phyloP scores from a whole-genome alignment of 768 basidiomycete species.

The Saitozyma podzolica region DNA sequence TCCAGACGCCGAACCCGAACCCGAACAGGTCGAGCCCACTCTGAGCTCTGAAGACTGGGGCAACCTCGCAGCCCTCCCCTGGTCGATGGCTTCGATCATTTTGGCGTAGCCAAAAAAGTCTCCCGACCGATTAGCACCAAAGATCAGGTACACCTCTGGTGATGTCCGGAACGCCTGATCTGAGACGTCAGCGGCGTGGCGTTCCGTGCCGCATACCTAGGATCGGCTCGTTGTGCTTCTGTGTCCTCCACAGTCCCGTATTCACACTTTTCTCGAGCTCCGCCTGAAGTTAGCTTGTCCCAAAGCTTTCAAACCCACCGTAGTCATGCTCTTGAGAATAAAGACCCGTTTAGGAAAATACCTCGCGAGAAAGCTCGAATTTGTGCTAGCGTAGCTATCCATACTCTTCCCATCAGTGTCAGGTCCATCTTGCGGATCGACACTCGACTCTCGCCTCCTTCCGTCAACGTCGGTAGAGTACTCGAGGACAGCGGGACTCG shows the following conservation, averaged over 20 bases:
- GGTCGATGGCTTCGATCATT: slow-evolving; percentile 56
- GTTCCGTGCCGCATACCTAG: too few species aligned
- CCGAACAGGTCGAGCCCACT: too few species aligned
- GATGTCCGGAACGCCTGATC: slow-evolving; percentile 90
- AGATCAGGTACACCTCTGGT: slow-evolving; percentile 81
- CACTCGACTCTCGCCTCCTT: slow-evolving; percentile 31
- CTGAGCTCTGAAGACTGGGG: too few species aligned
- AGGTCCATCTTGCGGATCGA: too few species aligned
- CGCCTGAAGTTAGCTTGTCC: too few species aligned
- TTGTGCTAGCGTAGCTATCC: slow-evolving; percentile 75
- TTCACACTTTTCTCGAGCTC: slow-evolving; percentile 78
- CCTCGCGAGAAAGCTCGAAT: slow-evolving; percentile 70
- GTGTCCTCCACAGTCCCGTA: slow-evolving; percentile 84
- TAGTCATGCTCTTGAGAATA: slow-evolving; percentile 82
- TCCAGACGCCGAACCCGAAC: too few species aligned
- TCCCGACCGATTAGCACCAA: slow-evolving; percentile 89
- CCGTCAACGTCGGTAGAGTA: slow-evolving; percentile 46
- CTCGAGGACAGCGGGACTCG: slow-evolving; percentile 25
- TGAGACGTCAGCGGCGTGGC: too few species aligned
- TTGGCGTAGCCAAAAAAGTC: slow-evolving; percentile 92
- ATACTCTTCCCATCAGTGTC: slow-evolving; percentile 64
- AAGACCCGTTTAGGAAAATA: slow-evolving; percentile 89
- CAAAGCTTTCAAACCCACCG: too few species aligned
- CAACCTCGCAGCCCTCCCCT: slow-evolving; percentile 21
- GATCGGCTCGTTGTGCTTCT: slow-evolving; percentile 85